A percentile compares a stretch with the other conserved stretches of the same genome.
These are phyloP conservation scores for Thelonectria discophora DNA, from an alignment of 2,329 filamentous ascomycete genomes.

Conservation along the genomic window DNA sequence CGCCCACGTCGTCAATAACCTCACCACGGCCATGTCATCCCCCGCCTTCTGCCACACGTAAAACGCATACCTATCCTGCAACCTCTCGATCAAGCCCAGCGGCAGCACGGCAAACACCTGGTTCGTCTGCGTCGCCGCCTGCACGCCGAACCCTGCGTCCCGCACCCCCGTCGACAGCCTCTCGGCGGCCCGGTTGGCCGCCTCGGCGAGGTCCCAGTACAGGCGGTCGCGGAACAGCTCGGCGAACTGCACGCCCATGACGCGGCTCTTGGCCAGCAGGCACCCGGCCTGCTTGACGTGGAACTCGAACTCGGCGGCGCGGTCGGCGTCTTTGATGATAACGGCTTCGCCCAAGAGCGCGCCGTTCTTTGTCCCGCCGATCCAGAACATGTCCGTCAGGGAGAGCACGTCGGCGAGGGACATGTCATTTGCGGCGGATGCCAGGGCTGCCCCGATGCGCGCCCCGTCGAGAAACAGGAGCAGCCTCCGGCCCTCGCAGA, in stretches of 20 bases:
- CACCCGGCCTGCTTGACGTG: constrained; percentile 62
- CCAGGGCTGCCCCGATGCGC: constrained; percentile 54
- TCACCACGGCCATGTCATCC: constrained; percentile 51
- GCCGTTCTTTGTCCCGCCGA: constrained; percentile 62
- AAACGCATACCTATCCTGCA: constrained; percentile 56
- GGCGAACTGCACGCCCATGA: constrained; percentile 59
- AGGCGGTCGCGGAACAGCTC: constrained; percentile 57
- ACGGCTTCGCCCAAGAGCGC: constrained; percentile 61
- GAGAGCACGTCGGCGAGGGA: constrained; percentile 55
- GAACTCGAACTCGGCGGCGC: constrained; percentile 59
- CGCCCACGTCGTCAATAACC: constrained; percentile 61
- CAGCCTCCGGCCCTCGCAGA: constrained; percentile 53
- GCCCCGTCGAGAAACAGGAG: constrained; percentile 60
- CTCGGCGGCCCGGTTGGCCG: constrained; percentile 56
- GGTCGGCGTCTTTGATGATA: constrained; percentile 52
- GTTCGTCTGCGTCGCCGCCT: constrained; percentile 59
- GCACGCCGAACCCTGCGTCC: constrained; percentile 52
- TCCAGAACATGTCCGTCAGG: constrained; percentile 63
- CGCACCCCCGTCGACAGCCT: constrained; percentile 55
- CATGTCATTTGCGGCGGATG: constrained; percentile 54
- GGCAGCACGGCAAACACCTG: constrained; percentile 60
- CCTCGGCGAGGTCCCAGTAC: constrained; percentile 56
- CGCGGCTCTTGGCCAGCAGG: constrained; percentile 58
- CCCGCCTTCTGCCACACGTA: constrained; percentile 58
- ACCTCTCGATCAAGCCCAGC: constrained; percentile 45